Base-by-base conservation (phyloP, 495 filamentous ascomycete genomes). In the Acidomyces sp. region DNA sequence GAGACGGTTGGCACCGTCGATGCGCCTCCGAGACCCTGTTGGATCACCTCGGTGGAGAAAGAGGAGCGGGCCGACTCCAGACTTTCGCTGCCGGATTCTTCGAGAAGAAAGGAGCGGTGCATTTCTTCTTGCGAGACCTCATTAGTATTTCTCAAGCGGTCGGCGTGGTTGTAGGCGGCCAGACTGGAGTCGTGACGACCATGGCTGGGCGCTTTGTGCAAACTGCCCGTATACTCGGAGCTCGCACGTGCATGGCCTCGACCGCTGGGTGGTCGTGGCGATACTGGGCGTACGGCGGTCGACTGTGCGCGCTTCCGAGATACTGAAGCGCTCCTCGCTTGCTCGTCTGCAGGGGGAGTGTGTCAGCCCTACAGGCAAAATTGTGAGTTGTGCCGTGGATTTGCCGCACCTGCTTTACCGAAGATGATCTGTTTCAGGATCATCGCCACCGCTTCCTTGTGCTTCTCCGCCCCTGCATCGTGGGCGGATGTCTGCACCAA, bases 381-480 rank as follows among this genome's bases (percentile, higher is more conserved):
- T n/a, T n/a, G n/a, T n/a, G n/a, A n/a, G n/a, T n/a, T n/a, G n/a
- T n/a, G n/a, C n/a, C n/a, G n/a, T n/a, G n/a, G n/a, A n/a, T n/a
- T n/a, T 46, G 46, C 46, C 27, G 4, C 37, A 42, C 37, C 45
- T 15, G 39, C 9, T 10, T 20, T 26, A 17, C 46, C 34, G 13
- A 46, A 13, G n/a, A 87, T 71, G 21, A 88, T 73, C 3, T 72
- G 72, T 36, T 74, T 68, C 35, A 94, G 59, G 35, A 93, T 81
- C 19, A 82, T 63, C 10, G 77, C 79, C 20, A 96, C 69, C 52
- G 82, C 85, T 58, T 77, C 74, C 55, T 80, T 80, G 41, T 85
- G 77, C 34, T 69, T 82, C 49, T 83, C 80, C 6, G 82, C 75
- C 13, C 69, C 71, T 37, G 74, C 70, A n/a, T n/a, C n/a, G n/a